Percentiles rank a stretch among this genome's conserved stretches.
Evolutionary conservation across 1,284 basidiomycete species (phyloP).

Genomic region (Austropuccinia psidii): DNA sequence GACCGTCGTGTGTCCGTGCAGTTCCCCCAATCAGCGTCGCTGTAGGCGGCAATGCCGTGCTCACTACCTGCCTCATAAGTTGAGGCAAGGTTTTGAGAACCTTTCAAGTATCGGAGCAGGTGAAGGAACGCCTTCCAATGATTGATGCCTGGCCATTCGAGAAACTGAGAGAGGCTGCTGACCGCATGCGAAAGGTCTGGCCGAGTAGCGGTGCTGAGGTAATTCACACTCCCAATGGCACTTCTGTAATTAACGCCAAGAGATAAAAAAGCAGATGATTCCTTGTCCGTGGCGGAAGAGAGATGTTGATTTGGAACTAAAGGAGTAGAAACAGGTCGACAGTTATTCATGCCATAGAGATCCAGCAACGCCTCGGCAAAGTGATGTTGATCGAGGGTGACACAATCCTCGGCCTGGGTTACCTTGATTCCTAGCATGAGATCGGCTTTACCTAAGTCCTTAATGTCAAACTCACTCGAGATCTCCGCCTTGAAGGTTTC

Average conservation of each 20-base stretch:
- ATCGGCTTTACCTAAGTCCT: background rate
- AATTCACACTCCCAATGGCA: background rate
- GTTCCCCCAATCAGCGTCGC: too few relatives aligned
- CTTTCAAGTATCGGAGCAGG: background rate
- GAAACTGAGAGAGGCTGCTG: background rate
- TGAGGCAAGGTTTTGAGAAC: background rate
- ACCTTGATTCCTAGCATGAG: conserved; percentile 2
- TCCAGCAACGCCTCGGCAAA: background rate
- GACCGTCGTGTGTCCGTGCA: too few relatives aligned
- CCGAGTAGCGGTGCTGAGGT: background rate
- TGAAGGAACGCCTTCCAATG: background rate
- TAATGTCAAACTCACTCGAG: background rate
- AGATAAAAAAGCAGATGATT: too few relatives aligned
- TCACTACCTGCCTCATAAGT: too few relatives aligned
- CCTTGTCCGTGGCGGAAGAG: background rate
- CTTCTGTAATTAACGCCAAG: background rate
- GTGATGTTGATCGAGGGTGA: background rate
- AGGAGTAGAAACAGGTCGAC: too few relatives aligned
- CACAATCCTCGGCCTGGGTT: background rate
- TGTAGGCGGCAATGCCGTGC: too few relatives aligned
- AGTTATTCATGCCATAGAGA: too few relatives aligned
- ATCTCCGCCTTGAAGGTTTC: background rate
- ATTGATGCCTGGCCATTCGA: background rate
- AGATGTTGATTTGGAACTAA: background rate
- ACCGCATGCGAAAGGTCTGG: background rate